phyloP scores from a whole-genome alignment of 2,329 filamentous ascomycete species.

The Metarhizium sp. region DNA sequence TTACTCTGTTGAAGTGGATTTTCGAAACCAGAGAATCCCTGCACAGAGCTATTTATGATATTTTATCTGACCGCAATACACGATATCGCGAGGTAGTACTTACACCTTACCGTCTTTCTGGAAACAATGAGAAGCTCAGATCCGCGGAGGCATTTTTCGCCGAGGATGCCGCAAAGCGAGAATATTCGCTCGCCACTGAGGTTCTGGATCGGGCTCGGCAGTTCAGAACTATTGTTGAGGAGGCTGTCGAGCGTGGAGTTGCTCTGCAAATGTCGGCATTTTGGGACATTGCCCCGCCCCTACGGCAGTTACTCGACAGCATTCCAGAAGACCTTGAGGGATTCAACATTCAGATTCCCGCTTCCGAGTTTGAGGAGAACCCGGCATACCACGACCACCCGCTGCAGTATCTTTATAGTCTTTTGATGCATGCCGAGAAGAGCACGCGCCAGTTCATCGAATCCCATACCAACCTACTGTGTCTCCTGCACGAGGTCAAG shows the following conservation, averaged over 20 bases:
- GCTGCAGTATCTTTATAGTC: conserved; percentile 79
- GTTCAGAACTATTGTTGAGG: conserved; percentile 71
- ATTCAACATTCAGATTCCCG: conserved; percentile 70
- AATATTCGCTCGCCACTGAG: conserved; percentile 61
- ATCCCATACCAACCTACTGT: conserved; percentile 82
- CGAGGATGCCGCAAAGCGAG: conserved; percentile 65
- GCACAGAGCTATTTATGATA: conserved; percentile 75
- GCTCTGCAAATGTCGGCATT: conserved; percentile 89
- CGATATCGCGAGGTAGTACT: conserved; percentile 79
- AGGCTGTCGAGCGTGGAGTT: conserved; percentile 78
- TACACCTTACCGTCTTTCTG: conserved; percentile 65
- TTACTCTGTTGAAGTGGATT: conserved; percentile 93
- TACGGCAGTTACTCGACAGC: conserved; percentile 69
- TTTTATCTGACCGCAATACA: conserved; percentile 76
- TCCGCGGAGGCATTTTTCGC: conserved; percentile 76
- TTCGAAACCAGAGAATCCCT: conserved; percentile 88
- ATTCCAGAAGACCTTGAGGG: conserved; percentile 51
- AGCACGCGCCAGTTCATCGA: conserved; percentile 97
- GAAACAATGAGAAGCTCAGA: conserved; percentile 68
- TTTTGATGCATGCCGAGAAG: conserved; percentile 82
- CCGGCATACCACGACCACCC: conserved; percentile 72
- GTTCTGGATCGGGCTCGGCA: conserved; percentile 63
- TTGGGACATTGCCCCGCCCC: conserved; percentile 90
- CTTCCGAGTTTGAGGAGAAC: conserved; percentile 75
- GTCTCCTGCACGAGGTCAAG: conserved; percentile 83